These are phyloP conservation scores for Pythium pyrilobum DNA, from an alignment of 352 stramenopile species.

Conservation along the genomic window DNA sequence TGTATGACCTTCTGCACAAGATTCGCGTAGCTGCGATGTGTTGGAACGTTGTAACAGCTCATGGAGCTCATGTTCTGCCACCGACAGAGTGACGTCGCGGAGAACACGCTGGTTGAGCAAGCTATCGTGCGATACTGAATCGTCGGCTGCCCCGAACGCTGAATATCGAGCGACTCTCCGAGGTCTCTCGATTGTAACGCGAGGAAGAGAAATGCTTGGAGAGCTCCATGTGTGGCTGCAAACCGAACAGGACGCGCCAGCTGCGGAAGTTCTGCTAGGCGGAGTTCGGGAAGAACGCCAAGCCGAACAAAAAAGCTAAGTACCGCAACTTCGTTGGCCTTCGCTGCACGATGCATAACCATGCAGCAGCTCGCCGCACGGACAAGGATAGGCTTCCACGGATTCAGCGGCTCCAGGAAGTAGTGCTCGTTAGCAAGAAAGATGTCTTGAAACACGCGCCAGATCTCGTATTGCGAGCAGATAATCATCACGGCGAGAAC, in stretches of 20 bases:
- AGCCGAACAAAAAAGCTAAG: slow-evolving; percentile 42
- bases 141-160: background rate
- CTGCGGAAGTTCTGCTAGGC: slow-evolving; percentile 21
- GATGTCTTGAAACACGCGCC: slow-evolving; percentile 34
- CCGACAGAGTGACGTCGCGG: slow-evolving; percentile 24
- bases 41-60: slow-evolving; percentile 37
- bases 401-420: slow-evolving; percentile 33
- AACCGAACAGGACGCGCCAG: slow-evolving; percentile 40
- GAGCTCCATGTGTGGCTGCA: slow-evolving; percentile 31
- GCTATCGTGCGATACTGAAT: slow-evolving; percentile 22
- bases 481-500: slow-evolving; percentile 40
- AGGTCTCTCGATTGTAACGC: slow-evolving; percentile 28
- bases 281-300: slow-evolving; percentile 34
- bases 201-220: slow-evolving; percentile 41
- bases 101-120: slow-evolving; percentile 21
- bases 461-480: slow-evolving; percentile 42
- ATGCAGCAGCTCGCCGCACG: slow-evolving; percentile 39
- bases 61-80: slow-evolving; percentile 57
- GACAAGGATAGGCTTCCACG: slow-evolving; percentile 41
- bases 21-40: slow-evolving; percentile 23
- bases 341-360: slow-evolving; percentile 42
- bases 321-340: slow-evolving; percentile 33
- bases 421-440: slow-evolving; percentile 32
- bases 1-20: slow-evolving; percentile 52
- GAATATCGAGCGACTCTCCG: slow-evolving; percentile 6